These are phyloP conservation scores for Taiozyma sp. DNA, from an alignment of 1,139 yeast genomes.

Conservation along the genomic window DNA sequence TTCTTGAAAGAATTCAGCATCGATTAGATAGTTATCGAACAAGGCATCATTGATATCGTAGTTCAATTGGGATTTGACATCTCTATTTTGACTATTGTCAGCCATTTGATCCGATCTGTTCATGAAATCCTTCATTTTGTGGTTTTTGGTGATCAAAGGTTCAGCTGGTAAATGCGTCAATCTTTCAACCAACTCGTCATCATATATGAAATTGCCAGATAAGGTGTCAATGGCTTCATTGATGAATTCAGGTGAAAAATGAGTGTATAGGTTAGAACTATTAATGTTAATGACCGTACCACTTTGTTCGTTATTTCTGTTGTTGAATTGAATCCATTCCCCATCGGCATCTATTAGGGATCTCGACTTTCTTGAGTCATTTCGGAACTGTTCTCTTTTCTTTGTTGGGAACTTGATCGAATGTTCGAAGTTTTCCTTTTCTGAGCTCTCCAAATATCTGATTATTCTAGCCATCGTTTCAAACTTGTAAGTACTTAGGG, in stretches of 20 bases:
- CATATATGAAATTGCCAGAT: background rate
- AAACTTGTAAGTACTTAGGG: conserved; percentile 9
- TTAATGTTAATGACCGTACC: background rate
- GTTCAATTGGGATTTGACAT: background rate
- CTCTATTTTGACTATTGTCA: background rate
- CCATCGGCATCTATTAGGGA: conserved; percentile 6
- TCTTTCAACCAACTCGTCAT: background rate
- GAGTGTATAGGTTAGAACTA: background rate
- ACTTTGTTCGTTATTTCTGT: background rate
- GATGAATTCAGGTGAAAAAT: background rate
- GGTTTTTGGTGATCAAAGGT: background rate
- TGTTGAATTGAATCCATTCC: conserved; percentile 16
- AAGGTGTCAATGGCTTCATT: background rate
- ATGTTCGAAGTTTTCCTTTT: conserved; percentile 4
- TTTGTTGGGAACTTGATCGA: conserved; percentile 1
- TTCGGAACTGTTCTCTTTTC: conserved; percentile 12
- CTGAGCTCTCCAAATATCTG: conserved; percentile 12
- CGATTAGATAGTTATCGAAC: background rate
- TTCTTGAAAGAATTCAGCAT: background rate
- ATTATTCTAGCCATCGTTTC: conserved; percentile 12
- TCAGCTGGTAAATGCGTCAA: background rate
- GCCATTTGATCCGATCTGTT: background rate
- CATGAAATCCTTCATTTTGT: background rate
- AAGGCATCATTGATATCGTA: background rate
- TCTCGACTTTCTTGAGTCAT: conserved; percentile 6